Conservation (phyloP, 1,284 basidiomycete genomes). For the Porogramme epimiltina region DNA sequence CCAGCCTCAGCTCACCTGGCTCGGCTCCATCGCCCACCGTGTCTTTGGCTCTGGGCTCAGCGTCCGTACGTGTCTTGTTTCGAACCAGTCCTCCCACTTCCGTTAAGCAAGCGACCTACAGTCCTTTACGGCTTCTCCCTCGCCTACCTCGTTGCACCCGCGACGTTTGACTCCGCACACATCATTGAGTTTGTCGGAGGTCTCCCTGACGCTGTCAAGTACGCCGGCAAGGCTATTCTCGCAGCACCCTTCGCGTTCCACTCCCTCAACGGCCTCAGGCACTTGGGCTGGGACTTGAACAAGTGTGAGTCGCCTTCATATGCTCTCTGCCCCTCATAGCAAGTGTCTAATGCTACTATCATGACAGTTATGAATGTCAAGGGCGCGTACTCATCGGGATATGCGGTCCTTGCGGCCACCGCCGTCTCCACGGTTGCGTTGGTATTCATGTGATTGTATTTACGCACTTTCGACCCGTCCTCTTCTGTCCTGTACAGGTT, state of each 20-base stretch:
- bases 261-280: constrained; percentile 88
- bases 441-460: constrained; percentile 31
- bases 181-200: constrained; percentile 73
- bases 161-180: constrained; percentile 76
- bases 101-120: constrained; percentile 33
- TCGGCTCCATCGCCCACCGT: constrained; percentile 85
- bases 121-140: constrained; percentile 91
- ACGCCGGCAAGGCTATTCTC: constrained; percentile 73
- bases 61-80: constrained; percentile 56
- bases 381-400: constrained; percentile 79
- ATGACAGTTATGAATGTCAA: constrained; percentile 78
- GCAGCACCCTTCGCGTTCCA: constrained; percentile 91
- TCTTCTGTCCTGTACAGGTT: background rate
- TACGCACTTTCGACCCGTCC: background rate
- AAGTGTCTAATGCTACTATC: background rate
- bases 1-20: constrained; percentile 93
- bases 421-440: constrained; percentile 69
- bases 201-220: constrained; percentile 77
- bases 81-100: background rate
- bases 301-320: constrained; percentile 72
- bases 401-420: constrained; percentile 84
- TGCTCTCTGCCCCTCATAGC: constrained; percentile 1
- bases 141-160: constrained; percentile 86
- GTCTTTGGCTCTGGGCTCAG: constrained; percentile 82
- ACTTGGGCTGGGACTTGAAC: constrained; percentile 90